phyloP scores from a whole-genome alignment of 345 rosid species.

The Limnanthes douglasii region DNA sequence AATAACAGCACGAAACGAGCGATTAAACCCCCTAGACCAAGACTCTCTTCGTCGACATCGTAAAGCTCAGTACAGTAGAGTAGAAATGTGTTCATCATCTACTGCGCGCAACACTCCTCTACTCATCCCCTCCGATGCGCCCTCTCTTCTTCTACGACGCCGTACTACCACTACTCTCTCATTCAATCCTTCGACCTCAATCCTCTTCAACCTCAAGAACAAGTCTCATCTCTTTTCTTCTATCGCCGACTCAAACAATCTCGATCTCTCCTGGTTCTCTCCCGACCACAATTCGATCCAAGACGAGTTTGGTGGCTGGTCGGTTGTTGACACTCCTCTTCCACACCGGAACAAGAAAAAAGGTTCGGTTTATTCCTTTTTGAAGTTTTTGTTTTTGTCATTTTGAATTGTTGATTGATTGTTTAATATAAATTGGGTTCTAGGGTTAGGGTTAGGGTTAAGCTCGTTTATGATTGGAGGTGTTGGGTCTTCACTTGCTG shows the following conservation, averaged over 20 bases:
- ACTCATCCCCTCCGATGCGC: constrained; percentile 12
- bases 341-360: constrained; percentile 9
- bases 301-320: constrained; percentile 51
- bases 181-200: constrained; percentile 8
- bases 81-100: constrained; percentile 22
- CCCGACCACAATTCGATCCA: constrained; percentile 12
- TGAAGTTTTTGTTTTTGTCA: background rate
- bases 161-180: constrained; percentile 16
- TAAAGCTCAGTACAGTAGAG: background rate
- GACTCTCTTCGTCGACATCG: no score
- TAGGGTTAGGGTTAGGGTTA: constrained; percentile 28
- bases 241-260: constrained; percentile 9
- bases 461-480: constrained; percentile 26
- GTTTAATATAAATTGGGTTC: background rate
- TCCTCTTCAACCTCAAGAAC: constrained; percentile 13
- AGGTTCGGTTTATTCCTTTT: constrained; percentile 18
- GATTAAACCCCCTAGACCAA: no score
- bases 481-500: constrained; percentile 33
- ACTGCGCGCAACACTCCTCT: constrained; percentile 9
- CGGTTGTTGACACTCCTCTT: constrained; percentile 17
- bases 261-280: constrained; percentile 40
- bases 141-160: constrained; percentile 20
- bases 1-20: no score
- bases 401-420: background rate
- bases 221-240: constrained; percentile 30